Evolutionary conservation across 768 basidiomycete species (phyloP).

Genomic region (Pilatotrama ljubarskyi): DNA sequence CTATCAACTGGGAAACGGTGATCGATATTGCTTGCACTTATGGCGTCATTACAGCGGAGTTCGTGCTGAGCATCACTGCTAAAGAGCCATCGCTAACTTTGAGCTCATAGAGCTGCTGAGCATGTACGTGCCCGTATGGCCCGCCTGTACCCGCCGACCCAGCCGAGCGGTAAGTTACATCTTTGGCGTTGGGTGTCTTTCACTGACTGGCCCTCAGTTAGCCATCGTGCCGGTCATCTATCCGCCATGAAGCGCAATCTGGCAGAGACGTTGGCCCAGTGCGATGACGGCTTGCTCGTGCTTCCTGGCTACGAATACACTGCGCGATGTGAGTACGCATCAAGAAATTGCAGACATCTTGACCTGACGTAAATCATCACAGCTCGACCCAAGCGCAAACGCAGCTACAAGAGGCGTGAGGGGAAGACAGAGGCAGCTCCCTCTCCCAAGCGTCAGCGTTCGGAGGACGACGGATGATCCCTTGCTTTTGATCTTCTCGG

Average conservation of each 20-base stretch:
- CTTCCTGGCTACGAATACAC: constrained; percentile 2
- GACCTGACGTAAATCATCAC: background rate
- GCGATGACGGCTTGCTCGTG: constrained; percentile 19
- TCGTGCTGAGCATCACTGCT: background rate
- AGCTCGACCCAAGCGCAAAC: constrained; percentile 2
- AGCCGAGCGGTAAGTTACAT: constrained; percentile 7
- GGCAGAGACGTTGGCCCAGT: background rate
- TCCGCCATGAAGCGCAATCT: background rate
- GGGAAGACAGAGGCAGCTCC: background rate
- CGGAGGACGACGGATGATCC: background rate
- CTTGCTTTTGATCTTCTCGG: too few relatives aligned
- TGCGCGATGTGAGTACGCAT: constrained; percentile 9
- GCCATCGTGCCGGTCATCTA: background rate
- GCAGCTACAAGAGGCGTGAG: constrained; percentile 15
- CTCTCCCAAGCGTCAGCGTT: background rate
- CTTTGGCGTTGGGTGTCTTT: too few relatives aligned
- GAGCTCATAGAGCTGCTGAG: constrained; percentile 8
- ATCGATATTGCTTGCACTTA: constrained; percentile 50
- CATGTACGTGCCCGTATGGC: constrained; percentile 19
- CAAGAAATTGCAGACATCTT: background rate
- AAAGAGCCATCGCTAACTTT: background rate
- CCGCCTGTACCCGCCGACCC: constrained; percentile 7
- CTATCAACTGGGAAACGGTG: constrained; percentile 66
- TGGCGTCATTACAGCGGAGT: constrained; percentile 35
- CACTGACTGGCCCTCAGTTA: background rate